These are phyloP conservation scores for Chlorella variabilis DNA, from an alignment of 163 green algal genomes.

Conservation along the genomic window DNA sequence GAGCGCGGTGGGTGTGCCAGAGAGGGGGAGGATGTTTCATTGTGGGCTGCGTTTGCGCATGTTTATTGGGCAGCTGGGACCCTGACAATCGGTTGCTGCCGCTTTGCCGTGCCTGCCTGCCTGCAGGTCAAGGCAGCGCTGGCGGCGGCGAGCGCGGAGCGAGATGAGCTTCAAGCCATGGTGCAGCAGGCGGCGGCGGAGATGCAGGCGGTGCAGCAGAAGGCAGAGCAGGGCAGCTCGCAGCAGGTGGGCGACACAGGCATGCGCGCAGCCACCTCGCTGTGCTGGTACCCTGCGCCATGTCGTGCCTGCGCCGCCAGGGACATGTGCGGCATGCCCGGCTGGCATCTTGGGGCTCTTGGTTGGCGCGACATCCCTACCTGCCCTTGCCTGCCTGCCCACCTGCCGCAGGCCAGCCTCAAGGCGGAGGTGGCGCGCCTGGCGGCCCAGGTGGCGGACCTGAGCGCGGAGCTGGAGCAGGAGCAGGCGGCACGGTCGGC, in stretches of 20 bases:
- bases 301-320: not conserved
- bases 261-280: not conserved
- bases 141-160: constrained; percentile 28
- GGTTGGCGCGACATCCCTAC: not conserved
- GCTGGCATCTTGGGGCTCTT: not conserved
- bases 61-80: too few relatives aligned
- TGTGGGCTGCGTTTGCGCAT: too few relatives aligned
- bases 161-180: constrained; percentile 24
- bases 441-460: not conserved
- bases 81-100: not conserved
- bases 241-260: not conserved
- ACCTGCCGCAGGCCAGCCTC: constrained; percentile 3
- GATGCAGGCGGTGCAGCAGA: constrained; percentile 37
- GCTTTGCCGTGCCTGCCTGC: not conserved
- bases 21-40: too few relatives aligned
- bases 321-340: not conserved
- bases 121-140: constrained; percentile 49
- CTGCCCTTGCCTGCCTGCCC: too few relatives aligned
- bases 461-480: constrained; percentile 19
- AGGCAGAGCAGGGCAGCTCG: constrained; percentile 44
- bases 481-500: constrained; percentile 20
- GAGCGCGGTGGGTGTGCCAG: not conserved
- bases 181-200: constrained; percentile 29
- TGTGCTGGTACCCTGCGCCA: too few relatives aligned
- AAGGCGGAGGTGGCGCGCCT: not conserved